These are phyloP conservation scores for Fusarium virguliforme DNA, from an alignment of 2,329 filamentous ascomycete genomes.

Conservation along the genomic window DNA sequence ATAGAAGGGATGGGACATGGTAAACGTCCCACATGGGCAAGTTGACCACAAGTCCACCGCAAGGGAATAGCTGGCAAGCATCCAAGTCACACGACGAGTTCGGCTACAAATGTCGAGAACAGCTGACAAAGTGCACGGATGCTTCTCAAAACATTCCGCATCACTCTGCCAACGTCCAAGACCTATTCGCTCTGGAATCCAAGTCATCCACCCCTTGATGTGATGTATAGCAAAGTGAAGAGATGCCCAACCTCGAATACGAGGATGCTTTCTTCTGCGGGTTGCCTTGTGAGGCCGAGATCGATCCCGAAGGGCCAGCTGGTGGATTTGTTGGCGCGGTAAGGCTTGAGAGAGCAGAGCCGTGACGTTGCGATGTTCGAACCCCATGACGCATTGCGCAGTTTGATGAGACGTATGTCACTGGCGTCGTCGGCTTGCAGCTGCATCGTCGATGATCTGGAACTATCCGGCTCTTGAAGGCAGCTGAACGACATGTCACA, in stretches of 20 bases:
- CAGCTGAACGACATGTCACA: conserved; percentile 31
- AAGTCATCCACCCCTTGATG: conserved; percentile 13
- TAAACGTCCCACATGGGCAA: background rate
- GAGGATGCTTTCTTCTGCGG: background rate
- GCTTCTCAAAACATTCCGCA: conserved; percentile 3
- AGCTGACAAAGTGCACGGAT: conserved; percentile 8
- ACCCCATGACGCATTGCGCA: background rate
- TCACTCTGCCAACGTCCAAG: conserved; percentile 22
- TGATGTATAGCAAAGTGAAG: conserved; percentile 11
- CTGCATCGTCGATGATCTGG: conserved; percentile 24
- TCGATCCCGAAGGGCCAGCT: background rate
- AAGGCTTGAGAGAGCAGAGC: conserved; percentile 16
- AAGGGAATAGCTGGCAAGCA: background rate
- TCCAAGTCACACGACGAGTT: background rate
- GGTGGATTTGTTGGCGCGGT: conserved; percentile 5
- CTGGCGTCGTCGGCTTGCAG: conserved; percentile 21
- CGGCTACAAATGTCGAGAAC: background rate
- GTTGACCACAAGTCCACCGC: background rate
- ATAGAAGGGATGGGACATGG: background rate
- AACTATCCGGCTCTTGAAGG: conserved; percentile 21
- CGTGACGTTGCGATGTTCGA: conserved; percentile 10
- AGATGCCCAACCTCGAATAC: conserved; percentile 11
- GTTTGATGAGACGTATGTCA: conserved; percentile 12
- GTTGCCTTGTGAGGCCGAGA: conserved; percentile 12
- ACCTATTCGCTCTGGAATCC: conserved; percentile 15